Evolutionary conservation across 108 stramenopile genomes (phyloP), one percentile per base, ranked within the genome.

Genomic region (Cyclotella baltica): DNA sequence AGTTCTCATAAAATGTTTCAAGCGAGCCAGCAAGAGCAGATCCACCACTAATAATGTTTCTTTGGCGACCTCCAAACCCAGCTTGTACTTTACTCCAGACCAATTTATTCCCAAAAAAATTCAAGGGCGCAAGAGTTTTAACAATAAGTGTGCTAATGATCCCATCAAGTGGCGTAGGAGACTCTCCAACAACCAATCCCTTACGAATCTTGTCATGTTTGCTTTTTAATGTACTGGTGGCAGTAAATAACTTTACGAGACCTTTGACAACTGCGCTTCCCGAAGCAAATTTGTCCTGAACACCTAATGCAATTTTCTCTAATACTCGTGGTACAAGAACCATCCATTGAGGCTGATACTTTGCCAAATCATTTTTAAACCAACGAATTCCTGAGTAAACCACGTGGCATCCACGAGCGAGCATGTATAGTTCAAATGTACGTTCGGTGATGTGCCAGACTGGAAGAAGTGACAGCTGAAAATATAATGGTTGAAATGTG

Each of bases 391-490:
- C 89, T 22, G 91, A 92, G 73, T 98, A 98, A 2, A 96, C 95
- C 29, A 96, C 90, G 50, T 84, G 88, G 70, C 95, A 96, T 19
- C 93, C 92, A 43, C 95, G 84, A 16, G 86, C 66, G 29, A 87
- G 70, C 92, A 92, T 91, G 88, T 83, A 94, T 29, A 96, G 75
- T 82, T 96, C 95, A 76, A 96, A 96, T 15, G 95, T 90, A 33
- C 95, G 84, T 76, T 96, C 93, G 27, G 95, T 96, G 40, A 96
- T 96, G 66, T 96, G 95, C 95, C 95, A 96, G 13, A 96, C 91
- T 20, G 95, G 95, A 19, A 96, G 80, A 0, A 96, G 73, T n/a
- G 86, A 85, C 4, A 52, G 51, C 51, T 52, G n/a, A n/a, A n/a
- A n/a, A n/a, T n/a, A n/a, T n/a, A n/a, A n/a, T n/a, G n/a, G n/a